These are phyloP conservation scores for Nakazawaea sp. DNA, from an alignment of 805 yeast genomes.

Conservation along the genomic window DNA sequence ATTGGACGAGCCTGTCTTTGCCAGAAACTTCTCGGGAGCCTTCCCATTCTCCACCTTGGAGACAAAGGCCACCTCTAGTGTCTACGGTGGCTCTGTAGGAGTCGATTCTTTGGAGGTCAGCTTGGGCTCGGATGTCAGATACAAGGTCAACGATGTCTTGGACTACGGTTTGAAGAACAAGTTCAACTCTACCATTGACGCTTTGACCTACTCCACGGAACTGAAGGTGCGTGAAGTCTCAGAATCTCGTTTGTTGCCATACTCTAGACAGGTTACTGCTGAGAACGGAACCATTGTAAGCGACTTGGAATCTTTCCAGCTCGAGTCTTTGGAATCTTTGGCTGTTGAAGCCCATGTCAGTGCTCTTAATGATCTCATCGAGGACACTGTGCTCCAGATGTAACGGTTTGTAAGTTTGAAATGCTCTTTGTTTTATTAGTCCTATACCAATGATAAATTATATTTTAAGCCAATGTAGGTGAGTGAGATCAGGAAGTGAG, in stretches of 20 bases:
- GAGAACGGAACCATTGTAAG: constrained; percentile 13
- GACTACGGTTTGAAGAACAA: constrained; percentile 4
- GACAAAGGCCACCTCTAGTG: constrained; percentile 11
- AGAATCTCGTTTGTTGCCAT: constrained; percentile 11
- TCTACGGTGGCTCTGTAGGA: constrained; percentile 11
- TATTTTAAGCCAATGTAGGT: too few relatives aligned
- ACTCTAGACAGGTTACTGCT: constrained; percentile 12
- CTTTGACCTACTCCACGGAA: constrained; percentile 9
- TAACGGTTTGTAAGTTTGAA: not conserved
- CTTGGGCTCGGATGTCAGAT: constrained; percentile 3
- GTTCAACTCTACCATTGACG: constrained; percentile 12
- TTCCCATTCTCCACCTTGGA: constrained; percentile 13
- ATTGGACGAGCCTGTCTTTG: constrained; percentile 5
- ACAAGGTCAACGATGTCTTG: constrained; percentile 6
- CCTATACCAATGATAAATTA: not conserved
- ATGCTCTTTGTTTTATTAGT: not conserved
- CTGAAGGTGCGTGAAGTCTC: constrained; percentile 5
- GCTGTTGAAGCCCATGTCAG: not conserved
- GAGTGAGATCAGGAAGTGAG: too few relatives aligned
- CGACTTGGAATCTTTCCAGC: too few relatives aligned
- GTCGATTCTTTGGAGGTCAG: constrained; percentile 11
- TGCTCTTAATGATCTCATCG: not conserved
- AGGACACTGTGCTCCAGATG: not conserved
- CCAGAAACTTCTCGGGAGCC: constrained; percentile 10
- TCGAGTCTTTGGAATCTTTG: too few relatives aligned